A percentile compares a stretch with the other conserved stretches of the same genome.
phyloP scores from a whole-genome alignment of 2,329 filamentous ascomycete genomes.

The Tolypocladium sp. region DNA sequence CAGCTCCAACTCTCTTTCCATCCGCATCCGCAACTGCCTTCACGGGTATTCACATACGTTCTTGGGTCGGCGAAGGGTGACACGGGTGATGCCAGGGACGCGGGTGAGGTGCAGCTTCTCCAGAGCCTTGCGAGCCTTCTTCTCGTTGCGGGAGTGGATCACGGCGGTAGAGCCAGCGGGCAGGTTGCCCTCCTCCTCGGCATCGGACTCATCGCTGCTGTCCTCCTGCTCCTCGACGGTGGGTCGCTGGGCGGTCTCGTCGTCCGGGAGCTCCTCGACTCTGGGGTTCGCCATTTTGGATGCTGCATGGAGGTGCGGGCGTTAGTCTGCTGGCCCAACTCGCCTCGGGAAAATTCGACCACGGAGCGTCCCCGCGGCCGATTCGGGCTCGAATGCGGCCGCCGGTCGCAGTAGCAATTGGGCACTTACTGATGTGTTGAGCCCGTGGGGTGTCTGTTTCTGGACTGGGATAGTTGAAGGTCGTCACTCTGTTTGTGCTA shows the following conservation, averaged over 20 bases:
- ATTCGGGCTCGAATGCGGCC: not conserved
- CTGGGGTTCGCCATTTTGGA: conserved; percentile 89
- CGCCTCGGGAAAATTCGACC: conserved; percentile 2
- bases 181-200: conserved; percentile 69
- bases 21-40: not conserved
- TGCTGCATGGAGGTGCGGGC: conserved; percentile 3
- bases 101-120: conserved; percentile 96
- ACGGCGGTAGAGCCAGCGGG: conserved; percentile 82
- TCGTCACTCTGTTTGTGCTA: conserved; percentile 28
- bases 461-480: conserved; percentile 18
- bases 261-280: conserved; percentile 94
- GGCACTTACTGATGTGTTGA: conserved; percentile 26
- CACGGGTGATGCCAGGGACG: conserved; percentile 93
- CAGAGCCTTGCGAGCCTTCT: conserved; percentile 99
- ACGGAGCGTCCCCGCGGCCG: not conserved
- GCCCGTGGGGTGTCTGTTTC: conserved; percentile 21
- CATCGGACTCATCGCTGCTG: conserved; percentile 67
- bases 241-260: conserved; percentile 68
- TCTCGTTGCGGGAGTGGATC: conserved; percentile 98
- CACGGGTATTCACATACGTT: conserved; percentile 61
- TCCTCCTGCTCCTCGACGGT: conserved; percentile 67
- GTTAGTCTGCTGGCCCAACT: conserved; percentile 1
- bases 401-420: conserved; percentile 7
- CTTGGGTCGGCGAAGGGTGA: conserved; percentile 96
- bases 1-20: conserved; percentile 4